Conservation (phyloP, 441 rosid species). For the Mallotus japonicus region DNA sequence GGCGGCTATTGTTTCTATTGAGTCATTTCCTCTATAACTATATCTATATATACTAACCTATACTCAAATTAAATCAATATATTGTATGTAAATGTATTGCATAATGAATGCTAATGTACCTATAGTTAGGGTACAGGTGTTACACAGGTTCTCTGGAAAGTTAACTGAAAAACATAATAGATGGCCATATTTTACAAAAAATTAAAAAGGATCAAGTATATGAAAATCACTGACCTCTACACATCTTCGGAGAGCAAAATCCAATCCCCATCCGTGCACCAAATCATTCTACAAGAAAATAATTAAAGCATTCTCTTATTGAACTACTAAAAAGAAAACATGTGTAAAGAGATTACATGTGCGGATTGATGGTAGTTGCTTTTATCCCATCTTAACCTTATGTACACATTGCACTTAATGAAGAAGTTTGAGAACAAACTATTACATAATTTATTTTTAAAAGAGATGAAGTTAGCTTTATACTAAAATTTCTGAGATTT, state of each 20-base stretch:
- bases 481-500: background rate
- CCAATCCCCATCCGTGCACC: constrained; percentile 98
- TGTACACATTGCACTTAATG: background rate
- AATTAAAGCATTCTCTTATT: constrained; percentile 18
- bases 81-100: too few relatives aligned
- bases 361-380: background rate
- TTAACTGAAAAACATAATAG: background rate
- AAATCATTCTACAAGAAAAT: constrained; percentile 71
- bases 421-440: background rate
- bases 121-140: too few relatives aligned
- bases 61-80: too few relatives aligned
- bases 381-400: constrained; percentile 4
- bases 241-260: constrained; percentile 83
- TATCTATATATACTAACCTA: too few relatives aligned
- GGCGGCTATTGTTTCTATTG: too few relatives aligned
- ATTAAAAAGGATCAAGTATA: constrained; percentile 1
- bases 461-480: background rate
- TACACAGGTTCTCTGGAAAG: constrained; percentile 5
- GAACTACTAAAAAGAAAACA: constrained; percentile 6
- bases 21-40: too few relatives aligned
- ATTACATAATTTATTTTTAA: background rate
- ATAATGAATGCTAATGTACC: too few relatives aligned
- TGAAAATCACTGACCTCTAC: constrained; percentile 59
- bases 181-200: background rate
- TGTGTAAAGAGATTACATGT: background rate